Evolutionary conservation across 805 yeast species (phyloP).

Genomic region (Metschnikowia sp.): DNA sequence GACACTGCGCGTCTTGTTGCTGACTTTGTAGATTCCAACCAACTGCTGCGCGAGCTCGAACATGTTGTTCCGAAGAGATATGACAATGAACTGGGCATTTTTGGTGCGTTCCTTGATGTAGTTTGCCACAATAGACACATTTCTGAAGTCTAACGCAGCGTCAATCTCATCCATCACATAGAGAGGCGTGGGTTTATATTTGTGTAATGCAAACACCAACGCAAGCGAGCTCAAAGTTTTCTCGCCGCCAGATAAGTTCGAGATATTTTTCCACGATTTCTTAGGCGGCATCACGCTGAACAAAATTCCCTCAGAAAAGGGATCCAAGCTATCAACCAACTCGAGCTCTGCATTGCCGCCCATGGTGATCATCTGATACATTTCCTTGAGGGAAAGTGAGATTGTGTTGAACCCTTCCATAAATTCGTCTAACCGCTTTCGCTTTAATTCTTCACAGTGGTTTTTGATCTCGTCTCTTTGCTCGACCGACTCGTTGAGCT

Average conservation of each 20-base stretch:
- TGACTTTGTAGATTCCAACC: slow-evolving; percentile 92
- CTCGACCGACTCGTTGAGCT: slow-evolving; percentile 64
- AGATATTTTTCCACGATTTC: slow-evolving; percentile 94
- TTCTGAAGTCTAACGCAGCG: slow-evolving; percentile 96
- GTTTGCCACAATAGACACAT: slow-evolving; percentile 95
- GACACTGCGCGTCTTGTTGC: slow-evolving; percentile 85
- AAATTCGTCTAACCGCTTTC: slow-evolving; percentile 78
- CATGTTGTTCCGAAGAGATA: slow-evolving; percentile 94
- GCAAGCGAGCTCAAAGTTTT: slow-evolving; percentile 94
- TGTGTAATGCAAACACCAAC: slow-evolving; percentile 91
- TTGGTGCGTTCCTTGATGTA: slow-evolving; percentile 93
- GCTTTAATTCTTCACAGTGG: slow-evolving; percentile 64
- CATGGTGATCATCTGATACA: slow-evolving; percentile 98
- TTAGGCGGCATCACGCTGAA: slow-evolving; percentile 99
- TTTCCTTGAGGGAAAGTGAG: slow-evolving; percentile 84
- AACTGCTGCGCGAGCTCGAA: slow-evolving; percentile 92
- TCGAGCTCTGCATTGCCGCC: slow-evolving; percentile 99
- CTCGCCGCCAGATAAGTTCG: slow-evolving; percentile 96
- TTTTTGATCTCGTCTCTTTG: slow-evolving; percentile 62
- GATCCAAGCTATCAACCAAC: slow-evolving; percentile 91
- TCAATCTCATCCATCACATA: slow-evolving; percentile 99
- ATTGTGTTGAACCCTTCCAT: slow-evolving; percentile 89
- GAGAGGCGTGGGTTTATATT: slow-evolving; percentile 93
- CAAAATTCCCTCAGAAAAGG: slow-evolving; percentile 95
- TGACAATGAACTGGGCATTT: slow-evolving; percentile 95